Evolutionary conservation across 805 yeast species (phyloP).

Genomic region (Metschnikowia koreensis): DNA sequence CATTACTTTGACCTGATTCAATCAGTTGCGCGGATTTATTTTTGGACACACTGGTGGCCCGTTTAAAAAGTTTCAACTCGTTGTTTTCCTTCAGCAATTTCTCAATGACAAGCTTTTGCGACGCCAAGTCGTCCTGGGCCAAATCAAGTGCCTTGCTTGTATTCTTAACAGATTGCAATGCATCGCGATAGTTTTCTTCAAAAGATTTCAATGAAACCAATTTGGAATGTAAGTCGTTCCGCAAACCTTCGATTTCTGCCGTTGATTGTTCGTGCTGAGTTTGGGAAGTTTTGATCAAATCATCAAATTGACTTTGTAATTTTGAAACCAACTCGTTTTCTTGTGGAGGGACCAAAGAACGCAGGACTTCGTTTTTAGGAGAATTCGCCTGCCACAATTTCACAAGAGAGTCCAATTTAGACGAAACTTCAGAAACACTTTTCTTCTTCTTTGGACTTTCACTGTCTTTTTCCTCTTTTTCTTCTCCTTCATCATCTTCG

Average conservation of each 20-base stretch:
- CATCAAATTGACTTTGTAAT: constrained; percentile 57
- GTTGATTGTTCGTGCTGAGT: constrained; percentile 37
- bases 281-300: constrained; percentile 48
- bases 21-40: constrained; percentile 12
- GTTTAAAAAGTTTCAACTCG: constrained; percentile 56
- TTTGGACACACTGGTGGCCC: constrained; percentile 36
- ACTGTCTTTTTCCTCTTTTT: constrained; percentile 19
- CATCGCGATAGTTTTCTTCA: constrained; percentile 69
- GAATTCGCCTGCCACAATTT: constrained; percentile 10
- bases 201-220: constrained; percentile 32
- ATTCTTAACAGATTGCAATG: constrained; percentile 68
- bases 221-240: constrained; percentile 31
- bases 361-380: constrained; percentile 8
- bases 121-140: constrained; percentile 69
- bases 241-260: constrained; percentile 31
- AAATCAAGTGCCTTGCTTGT: constrained; percentile 71
- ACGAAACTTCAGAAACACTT: not conserved
- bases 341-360: constrained; percentile 4
- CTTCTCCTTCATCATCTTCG: constrained; percentile 30
- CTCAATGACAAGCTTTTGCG: constrained; percentile 54
- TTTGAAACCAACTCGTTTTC: constrained; percentile 31
- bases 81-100: constrained; percentile 64
- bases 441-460: constrained; percentile 16
- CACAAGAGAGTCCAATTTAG: constrained; percentile 17
- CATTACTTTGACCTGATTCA: constrained; percentile 4